Conservation (phyloP, 768 basidiomycete species). For the Chalciporus sphaerocephalus region DNA sequence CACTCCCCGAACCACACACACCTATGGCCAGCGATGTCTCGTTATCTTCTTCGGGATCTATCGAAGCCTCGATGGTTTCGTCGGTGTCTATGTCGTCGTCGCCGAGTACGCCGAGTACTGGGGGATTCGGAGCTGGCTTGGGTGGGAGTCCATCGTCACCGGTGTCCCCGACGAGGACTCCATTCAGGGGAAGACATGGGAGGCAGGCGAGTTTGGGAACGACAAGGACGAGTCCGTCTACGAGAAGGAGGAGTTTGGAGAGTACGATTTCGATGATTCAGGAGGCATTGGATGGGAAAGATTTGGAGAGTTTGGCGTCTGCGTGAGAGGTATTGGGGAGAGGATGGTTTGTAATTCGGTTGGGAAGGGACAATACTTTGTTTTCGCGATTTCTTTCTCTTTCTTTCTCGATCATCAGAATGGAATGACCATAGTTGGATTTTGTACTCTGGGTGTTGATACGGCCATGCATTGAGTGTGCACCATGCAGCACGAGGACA, state of each 20-base stretch:
- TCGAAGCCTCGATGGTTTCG: slow-evolving; percentile 39
- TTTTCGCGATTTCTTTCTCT: too few relatives aligned
- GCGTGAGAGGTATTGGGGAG: background rate
- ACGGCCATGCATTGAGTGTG: too few relatives aligned
- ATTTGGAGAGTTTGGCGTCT: slow-evolving; percentile 29
- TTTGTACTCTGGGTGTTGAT: too few relatives aligned
- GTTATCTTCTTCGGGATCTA: slow-evolving; percentile 41
- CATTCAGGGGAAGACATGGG: slow-evolving; percentile 61
- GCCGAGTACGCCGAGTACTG: slow-evolving; percentile 25
- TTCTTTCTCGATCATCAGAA: too few relatives aligned
- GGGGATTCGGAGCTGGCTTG: too few relatives aligned
- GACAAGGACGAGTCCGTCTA: slow-evolving; percentile 88
- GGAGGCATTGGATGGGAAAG: slow-evolving; percentile 82
- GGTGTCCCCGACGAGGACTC: slow-evolving; percentile 41
- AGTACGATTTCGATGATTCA: slow-evolving; percentile 94
- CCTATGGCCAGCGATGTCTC: slow-evolving; percentile 43
- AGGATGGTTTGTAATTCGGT: too few relatives aligned
- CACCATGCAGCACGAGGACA: too few relatives aligned
- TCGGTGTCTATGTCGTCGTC: slow-evolving; percentile 25
- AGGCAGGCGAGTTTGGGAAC: slow-evolving; percentile 71
- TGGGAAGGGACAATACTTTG: too few relatives aligned
- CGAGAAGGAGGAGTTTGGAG: slow-evolving; percentile 85
- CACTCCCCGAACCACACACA: slow-evolving; percentile 52
- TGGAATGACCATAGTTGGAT: too few relatives aligned
- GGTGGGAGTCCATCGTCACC: slow-evolving; percentile 1